Base-by-base conservation (phyloP, 805 yeast genomes). In the Blastobotrys parvus region DNA sequence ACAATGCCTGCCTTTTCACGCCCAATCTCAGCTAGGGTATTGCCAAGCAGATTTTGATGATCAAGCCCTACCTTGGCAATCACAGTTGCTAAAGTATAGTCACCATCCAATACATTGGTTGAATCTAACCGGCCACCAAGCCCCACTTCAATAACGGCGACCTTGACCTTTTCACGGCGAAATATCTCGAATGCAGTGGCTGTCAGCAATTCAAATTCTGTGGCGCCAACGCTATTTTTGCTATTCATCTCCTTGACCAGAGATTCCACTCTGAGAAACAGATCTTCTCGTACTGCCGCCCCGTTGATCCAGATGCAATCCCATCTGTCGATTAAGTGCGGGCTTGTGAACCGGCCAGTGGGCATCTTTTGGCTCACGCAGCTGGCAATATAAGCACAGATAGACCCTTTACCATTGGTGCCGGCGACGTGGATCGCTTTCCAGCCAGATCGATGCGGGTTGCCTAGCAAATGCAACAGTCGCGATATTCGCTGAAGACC, bases 361-460 rank as follows among this genome's bases (percentile, higher is more conserved):
- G 62, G 57, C 33, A 74, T 61, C 13, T 58, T 66, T 11, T 60
- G 58, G 17, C 75, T 69, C 20, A 89, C 61, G 2, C 81, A 68
- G 15, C 87, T 77, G 3, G 87, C 71, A 6, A 92, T 45, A 58
- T 88, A 89, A 0, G 96, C 80, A 45, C 94, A 78, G 0, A 89
- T 84, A 0, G 97, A 88, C 0, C 98, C 98, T 57, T 90, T 90
- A 0, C 98, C 98, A 58, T 90, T 90, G 6, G 98, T 90, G 0
- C 98, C 98, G 0, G 96, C 96, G 3, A 92, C 73, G 57, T 92
- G 98, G n/a, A 92, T 67, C 0, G 87, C 78, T 47, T 75, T 74
- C 55, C 77, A 77, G 3, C 64, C 52, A 13, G 58, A 48, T 8
- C 60, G 53, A 32, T 86, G 92, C 0, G 95, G 97, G 52, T 78